Base-by-base conservation (phyloP, 208 protist species). In the Crithidia sp. region DNA sequence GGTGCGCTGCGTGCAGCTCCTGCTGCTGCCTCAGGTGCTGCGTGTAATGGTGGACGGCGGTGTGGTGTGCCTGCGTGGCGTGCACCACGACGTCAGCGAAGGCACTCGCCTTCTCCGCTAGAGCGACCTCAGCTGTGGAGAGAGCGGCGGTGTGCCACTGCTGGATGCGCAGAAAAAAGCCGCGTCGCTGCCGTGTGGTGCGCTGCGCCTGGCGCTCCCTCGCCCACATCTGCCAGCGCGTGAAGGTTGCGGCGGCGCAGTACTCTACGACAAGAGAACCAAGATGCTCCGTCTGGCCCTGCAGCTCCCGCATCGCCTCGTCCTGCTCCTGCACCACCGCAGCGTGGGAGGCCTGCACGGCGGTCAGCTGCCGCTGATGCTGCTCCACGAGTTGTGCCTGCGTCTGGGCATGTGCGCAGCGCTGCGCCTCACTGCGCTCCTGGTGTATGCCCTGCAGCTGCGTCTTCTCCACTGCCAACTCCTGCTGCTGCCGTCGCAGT, bases 241-340 rank as follows among this genome's bases (percentile, higher is more conserved):
- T 64, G 61, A 83, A 82, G 39, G 76, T 76, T 54, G 75, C 53
- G 4, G 64, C 65, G 14, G 81, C 85, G 69, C 85, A 90, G 71
- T 90, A 90, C 62, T 81, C 79, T 7, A 84, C 82, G 4, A 85
- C 64, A n/a, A 82, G 67, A 13, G 40, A 44, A 37, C 82, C 79
- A 4, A 87, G 16, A 0, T 57, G 28, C 7, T 59, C 36, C 50
- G 69, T n/a, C 49, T 67, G 66, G 37, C 8, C 56, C 9, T 77
- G 49, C 14, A 79, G 37, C 36, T 77, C 44, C 36, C 44, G 66
- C 52, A 61, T 50, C 16, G 5, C 39, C 0, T 40, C 19, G 3
- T 61, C 43, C 39, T 73, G 37, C 7, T 59, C 57, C 17, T 61
- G 57, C 16, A 53, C 40, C 7, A 54, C 55, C n/a, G 50, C 61